Evolutionary conservation across 208 protist genomes (phyloP).

Genomic region (Leishmania mexicana): DNA sequence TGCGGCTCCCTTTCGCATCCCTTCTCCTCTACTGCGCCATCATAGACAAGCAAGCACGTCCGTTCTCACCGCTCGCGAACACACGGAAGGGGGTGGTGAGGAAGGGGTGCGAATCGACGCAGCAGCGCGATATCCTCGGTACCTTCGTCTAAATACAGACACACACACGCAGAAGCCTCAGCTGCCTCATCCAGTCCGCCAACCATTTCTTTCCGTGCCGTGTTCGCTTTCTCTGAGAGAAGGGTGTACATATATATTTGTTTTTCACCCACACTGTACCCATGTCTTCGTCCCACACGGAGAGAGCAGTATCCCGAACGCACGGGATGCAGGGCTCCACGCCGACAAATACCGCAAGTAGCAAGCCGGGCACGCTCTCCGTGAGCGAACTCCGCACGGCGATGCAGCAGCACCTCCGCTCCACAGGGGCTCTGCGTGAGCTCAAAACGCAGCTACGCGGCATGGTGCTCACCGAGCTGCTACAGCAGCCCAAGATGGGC

Average conservation of each 20-base stretch:
- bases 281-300: background rate
- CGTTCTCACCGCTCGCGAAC: background rate
- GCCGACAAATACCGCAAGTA: background rate
- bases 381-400: slow-evolving; percentile 72
- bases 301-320: background rate
- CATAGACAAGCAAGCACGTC: background rate
- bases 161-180: background rate
- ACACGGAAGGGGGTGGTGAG: background rate
- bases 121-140: background rate
- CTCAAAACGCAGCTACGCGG: slow-evolving; percentile 87
- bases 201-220: background rate
- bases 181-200: background rate
- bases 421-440: slow-evolving; percentile 67
- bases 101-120: background rate
- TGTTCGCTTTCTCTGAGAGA: background rate
- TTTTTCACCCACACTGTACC: background rate
- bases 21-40: background rate
- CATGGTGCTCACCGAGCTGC: slow-evolving; percentile 73
- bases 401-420: slow-evolving; percentile 77
- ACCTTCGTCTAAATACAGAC: background rate
- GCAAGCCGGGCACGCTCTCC: slow-evolving; percentile 22
- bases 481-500: slow-evolving; percentile 46
- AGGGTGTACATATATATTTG: background rate
- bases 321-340: background rate
- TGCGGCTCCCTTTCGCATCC: background rate